A percentile compares a stretch with the other conserved stretches of the same genome.
Evolutionary conservation across 1,139 yeast genomes (phyloP).

Genomic region (Kluyveromyces sp.): DNA sequence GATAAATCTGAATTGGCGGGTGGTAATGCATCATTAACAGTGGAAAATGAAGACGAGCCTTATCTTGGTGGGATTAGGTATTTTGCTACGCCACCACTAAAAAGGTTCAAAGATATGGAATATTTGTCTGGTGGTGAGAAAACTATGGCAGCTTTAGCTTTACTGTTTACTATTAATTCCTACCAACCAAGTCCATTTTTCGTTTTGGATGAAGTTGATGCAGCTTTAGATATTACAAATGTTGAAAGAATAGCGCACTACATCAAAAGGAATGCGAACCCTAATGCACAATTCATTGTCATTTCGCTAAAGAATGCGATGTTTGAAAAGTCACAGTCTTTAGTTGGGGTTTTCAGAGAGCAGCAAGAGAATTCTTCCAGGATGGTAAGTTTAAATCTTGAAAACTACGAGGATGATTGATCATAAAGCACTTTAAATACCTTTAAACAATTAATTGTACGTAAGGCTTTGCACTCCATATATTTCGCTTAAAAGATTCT

Average conservation of each 20-base stretch:
- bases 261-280: slow-evolving; percentile 68
- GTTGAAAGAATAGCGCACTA: slow-evolving; percentile 81
- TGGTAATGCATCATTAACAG: slow-evolving; percentile 83
- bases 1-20: slow-evolving; percentile 66
- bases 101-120: slow-evolving; percentile 89
- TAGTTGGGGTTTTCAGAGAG: slow-evolving; percentile 90
- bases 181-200: slow-evolving; percentile 93
- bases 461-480: too few species aligned
- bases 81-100: slow-evolving; percentile 96
- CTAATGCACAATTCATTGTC: slow-evolving; percentile 83
- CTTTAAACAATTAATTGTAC: too few species aligned
- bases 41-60: slow-evolving; percentile 89
- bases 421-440: not conserved
- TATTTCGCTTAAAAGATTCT: not conserved
- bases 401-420: slow-evolving; percentile 43
- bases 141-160: slow-evolving; percentile 91
- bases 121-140: slow-evolving; percentile 94
- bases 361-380: slow-evolving; percentile 69
- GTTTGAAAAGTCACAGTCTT: slow-evolving; percentile 81
- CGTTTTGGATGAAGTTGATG: slow-evolving; percentile 94
- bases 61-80: slow-evolving; percentile 76
- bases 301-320: slow-evolving; percentile 83
- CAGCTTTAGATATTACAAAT: slow-evolving; percentile 87
- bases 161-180: slow-evolving; percentile 84
- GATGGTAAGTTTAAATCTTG: slow-evolving; percentile 66